Base-by-base conservation (phyloP, 1,284 basidiomycete species). In the Peniophora sp. region DNA sequence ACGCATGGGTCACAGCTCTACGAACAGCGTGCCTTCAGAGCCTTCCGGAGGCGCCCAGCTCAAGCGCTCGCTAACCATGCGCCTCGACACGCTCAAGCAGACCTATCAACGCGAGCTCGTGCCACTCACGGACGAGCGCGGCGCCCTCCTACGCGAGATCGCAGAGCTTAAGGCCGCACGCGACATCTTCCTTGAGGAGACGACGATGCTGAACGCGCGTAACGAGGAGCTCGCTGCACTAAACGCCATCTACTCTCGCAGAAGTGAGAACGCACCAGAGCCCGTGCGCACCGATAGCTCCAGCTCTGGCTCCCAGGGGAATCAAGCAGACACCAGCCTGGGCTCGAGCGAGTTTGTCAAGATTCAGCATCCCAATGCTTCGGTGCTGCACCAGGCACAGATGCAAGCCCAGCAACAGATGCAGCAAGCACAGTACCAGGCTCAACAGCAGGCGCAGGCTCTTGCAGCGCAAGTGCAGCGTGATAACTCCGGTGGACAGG, bases 201-300 rank as follows among this genome's bases (percentile, higher is more conserved):
- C 93, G 1, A 87, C 91, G 0, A 83, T 85, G 19, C 78, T 99
- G 48, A 93, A 92, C 62, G 86, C 85, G 14, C 84, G 93, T 52
- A 97, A 98, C 68, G 93, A 96, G 61, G 90, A 95, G 65, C 77
- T 98, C 11, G 88, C 87, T 3, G 89, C 93, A 63, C 78, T 96
- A 49, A 89, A 89, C 58, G 75, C 84, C 1, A 86, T 92, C 52
- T 88, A 94, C 56, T 69, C 81, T 3, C 82, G 86, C 38, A 84
- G 89, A 50, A 75, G 88, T 59, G 92, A 95, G 52, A 62, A 68
- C 32, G 54, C 57, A 8, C 54, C 58, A 39, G 62, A 59, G 60
- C 1, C 65, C 65, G 9, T 59, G 65, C 1, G 65, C 65, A 24
- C 56, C 63, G 17, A 64, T 59, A 12, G 60, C 69, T 6, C 56